Base-by-base conservation (phyloP, 2,329 filamentous ascomycete genomes). In the Alternaria rosae region DNA sequence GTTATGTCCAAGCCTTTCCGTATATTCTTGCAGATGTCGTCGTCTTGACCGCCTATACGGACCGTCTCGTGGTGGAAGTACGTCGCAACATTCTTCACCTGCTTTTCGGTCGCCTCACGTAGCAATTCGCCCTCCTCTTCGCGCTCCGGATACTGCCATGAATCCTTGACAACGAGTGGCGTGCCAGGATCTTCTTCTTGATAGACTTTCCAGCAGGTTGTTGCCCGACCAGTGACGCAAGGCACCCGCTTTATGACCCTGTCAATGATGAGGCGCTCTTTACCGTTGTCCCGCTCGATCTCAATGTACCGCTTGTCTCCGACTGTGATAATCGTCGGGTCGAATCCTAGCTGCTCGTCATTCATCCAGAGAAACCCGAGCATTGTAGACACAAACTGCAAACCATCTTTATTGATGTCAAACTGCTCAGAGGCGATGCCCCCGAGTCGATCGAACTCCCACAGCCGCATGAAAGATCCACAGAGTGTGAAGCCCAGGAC, bases 401-500 rank as follows among this genome's bases (percentile, higher is more conserved):
- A 67, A 12, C 79, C 76, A 61, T 84, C 73, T 44, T 81, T 32
- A 58, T 85, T 82, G 28, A 86, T 82, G 60, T 85, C 69, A 65
- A 85, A 85, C 32, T 75, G 72, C 21, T 78, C 68, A 11, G 82
- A 85, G 57, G 78, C 79, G 38, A 85, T 80, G 6, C 78, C 82
- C 13, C 83, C 82, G 1, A 84, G 62, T 17, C 79, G 73, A 67
- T 86, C 79, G 72, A 85, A 85, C 58, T 71, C 73, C 82, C 75
- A 85, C 57, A 85, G 65, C 48, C 80, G 78, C 79, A 85, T 83
- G 12, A 81, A 65, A 59, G 78, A 77, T 63, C 81, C 76, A 57
- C 77, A 86, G 13, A 85, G 61, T 4, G 82, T 85, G 74, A 86
- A 85, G 57, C 80, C 82, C 13, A 85, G 68, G 57, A 83, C 78